These are phyloP conservation scores for Penicillium sp. DNA, from an alignment of 2,329 filamentous ascomycete genomes.

Conservation along the genomic window DNA sequence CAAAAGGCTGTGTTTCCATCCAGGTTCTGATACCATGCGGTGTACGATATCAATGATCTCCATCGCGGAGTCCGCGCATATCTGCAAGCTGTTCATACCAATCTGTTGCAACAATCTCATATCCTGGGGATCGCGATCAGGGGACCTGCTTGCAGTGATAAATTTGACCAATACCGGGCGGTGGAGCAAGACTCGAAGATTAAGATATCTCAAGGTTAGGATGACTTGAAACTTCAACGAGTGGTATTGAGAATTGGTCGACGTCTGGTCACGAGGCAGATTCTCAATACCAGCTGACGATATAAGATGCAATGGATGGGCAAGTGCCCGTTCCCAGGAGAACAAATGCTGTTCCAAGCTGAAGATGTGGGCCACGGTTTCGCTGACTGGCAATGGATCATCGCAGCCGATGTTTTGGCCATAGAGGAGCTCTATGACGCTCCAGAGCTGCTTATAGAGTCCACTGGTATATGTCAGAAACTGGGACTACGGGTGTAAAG, in stretches of 20 bases:
- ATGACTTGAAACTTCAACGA: constrained; percentile 36
- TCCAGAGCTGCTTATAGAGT: constrained; percentile 26
- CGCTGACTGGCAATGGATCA: constrained; percentile 15
- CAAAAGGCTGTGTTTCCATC: constrained; percentile 19
- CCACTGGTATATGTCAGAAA: constrained; percentile 11
- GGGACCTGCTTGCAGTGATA: constrained; percentile 20
- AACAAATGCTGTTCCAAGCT: constrained; percentile 13
- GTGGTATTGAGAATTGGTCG: constrained; percentile 3
- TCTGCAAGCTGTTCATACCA: constrained; percentile 27
- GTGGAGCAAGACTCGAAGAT: constrained; percentile 37
- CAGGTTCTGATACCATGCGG: constrained; percentile 12
- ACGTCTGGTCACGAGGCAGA: neutral
- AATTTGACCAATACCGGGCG: constrained; percentile 36
- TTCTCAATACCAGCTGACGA: neutral
- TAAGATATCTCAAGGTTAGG: constrained; percentile 37
- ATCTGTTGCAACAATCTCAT: constrained; percentile 25
- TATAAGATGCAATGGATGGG: constrained; percentile 7
- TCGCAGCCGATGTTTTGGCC: constrained; percentile 39
- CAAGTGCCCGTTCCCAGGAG: constrained; percentile 14
- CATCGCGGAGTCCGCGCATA: constrained; percentile 28
- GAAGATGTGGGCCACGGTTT: constrained; percentile 32
- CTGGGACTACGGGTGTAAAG: neutral
- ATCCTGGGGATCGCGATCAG: constrained; percentile 10
- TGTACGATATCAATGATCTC: constrained; percentile 23
- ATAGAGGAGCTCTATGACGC: constrained; percentile 37